A percentile compares a stretch with the other conserved stretches of the same genome.
Conservation (phyloP, 2,329 filamentous ascomycete species). For the Ciborinia camelliae region DNA sequence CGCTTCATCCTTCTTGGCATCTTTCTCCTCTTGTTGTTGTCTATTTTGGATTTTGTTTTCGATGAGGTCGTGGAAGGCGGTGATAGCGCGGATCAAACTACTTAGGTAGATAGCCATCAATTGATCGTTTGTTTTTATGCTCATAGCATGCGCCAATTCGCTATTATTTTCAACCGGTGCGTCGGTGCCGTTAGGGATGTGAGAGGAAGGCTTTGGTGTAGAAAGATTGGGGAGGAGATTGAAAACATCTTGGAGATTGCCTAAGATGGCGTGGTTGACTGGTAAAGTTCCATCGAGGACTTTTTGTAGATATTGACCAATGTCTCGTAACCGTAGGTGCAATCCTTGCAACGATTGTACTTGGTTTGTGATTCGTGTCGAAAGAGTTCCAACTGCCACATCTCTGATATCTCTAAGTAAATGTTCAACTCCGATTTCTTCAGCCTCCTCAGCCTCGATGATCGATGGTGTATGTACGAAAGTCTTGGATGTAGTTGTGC, state of each 20-base stretch:
- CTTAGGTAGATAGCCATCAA: slow-evolving; percentile 97
- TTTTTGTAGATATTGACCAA: slow-evolving; percentile 92
- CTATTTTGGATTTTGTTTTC: slow-evolving; percentile 99
- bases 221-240: slow-evolving; percentile 96
- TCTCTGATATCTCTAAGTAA: slow-evolving; percentile 96
- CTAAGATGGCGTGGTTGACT: slow-evolving; percentile 94
- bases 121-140: slow-evolving; percentile 98
- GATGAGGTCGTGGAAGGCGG: slow-evolving; percentile 97
- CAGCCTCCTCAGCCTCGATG: slow-evolving; percentile 97
- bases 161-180: slow-evolving; percentile 59
- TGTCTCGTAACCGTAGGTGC: slow-evolving; percentile 90
- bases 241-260: slow-evolving; percentile 98
- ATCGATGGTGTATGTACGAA: slow-evolving; percentile 98
- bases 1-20: slow-evolving; percentile 65
- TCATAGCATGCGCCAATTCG: slow-evolving; percentile 94
- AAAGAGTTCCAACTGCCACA: slow-evolving; percentile 93
- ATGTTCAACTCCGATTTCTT: slow-evolving; percentile 98
- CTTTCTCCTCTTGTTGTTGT: slow-evolving; percentile 94
- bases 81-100: slow-evolving; percentile 94
- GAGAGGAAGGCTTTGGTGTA: slow-evolving; percentile 66
- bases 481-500: slow-evolving; percentile 92
- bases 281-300: slow-evolving; percentile 90
- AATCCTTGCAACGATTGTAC: slow-evolving; percentile 95
- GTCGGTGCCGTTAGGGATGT: slow-evolving; percentile 46
- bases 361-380: slow-evolving; percentile 95